Evolutionary conservation across 108 stramenopile genomes (phyloP).

Genomic region (Nannochloropsis gaditana): DNA sequence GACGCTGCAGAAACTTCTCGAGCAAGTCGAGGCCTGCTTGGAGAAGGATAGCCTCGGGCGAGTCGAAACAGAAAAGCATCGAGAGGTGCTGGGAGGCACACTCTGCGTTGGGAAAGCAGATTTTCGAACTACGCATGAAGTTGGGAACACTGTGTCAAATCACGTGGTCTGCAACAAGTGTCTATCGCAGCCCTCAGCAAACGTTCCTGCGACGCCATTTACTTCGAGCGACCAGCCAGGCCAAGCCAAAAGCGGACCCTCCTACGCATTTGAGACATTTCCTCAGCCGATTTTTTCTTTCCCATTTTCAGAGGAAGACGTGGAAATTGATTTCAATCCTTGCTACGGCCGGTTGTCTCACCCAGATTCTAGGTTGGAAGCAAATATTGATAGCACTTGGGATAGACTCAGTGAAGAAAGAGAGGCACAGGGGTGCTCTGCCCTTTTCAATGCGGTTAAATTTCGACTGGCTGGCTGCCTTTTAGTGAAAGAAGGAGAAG

Average conservation of each 20-base stretch:
- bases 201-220: no score
- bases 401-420: neutral
- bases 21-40: slow-evolving; percentile 7
- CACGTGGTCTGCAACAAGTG: neutral
- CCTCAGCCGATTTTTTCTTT: neutral
- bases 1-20: slow-evolving; percentile 29
- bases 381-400: neutral
- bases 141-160: neutral
- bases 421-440: neutral
- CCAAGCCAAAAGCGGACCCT: neutral
- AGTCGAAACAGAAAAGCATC: neutral
- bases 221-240: neutral
- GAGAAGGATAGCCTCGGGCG: neutral
- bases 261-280: neutral
- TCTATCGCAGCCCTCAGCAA: neutral
- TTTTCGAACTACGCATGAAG: neutral
- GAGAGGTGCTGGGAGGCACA: neutral
- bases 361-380: neutral
- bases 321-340: neutral
- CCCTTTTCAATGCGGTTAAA: neutral
- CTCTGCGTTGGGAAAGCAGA: neutral
- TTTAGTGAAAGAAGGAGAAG: neutral
- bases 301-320: slow-evolving; percentile 2
- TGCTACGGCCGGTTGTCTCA: slow-evolving; percentile 16
- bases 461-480: neutral